Conservation (phyloP, 305 asterid species). For the Andrographis paniculata region DNA sequence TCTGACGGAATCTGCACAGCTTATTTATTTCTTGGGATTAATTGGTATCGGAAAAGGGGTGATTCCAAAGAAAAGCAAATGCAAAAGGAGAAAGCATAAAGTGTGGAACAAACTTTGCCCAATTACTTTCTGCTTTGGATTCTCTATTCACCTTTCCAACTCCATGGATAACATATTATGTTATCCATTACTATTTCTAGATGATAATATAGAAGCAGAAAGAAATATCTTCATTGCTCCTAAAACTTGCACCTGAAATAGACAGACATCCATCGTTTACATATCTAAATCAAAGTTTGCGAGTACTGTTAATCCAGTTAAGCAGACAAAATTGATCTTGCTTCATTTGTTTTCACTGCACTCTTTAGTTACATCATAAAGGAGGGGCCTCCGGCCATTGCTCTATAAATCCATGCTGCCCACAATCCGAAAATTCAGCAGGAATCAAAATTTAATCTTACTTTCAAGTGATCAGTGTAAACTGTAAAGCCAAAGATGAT, state of each 20-base stretch:
- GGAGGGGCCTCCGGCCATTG: constrained; percentile 12
- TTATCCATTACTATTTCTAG: too few relatives aligned
- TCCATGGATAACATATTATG: constrained; percentile 8
- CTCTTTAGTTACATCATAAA: too few relatives aligned
- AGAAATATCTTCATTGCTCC: too few relatives aligned
- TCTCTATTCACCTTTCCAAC: constrained; percentile 16
- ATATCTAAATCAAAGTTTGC: not conserved
- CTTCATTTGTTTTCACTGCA: constrained; percentile 5
- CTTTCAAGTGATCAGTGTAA: constrained; percentile 2
- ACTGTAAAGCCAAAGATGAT: constrained; percentile 5
- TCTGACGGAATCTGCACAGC: constrained; percentile 12
- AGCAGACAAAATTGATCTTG: too few relatives aligned
- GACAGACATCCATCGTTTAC: too few relatives aligned
- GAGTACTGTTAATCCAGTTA: too few relatives aligned
- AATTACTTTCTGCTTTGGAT: constrained; percentile 18
- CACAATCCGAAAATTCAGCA: constrained; percentile 5
- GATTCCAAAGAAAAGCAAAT: constrained; percentile 43
- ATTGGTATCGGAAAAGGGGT: constrained; percentile 28
- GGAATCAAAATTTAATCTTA: constrained; percentile 10
- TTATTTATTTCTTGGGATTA: constrained; percentile 42
- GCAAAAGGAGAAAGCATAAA: constrained; percentile 29
- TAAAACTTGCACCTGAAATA: too few relatives aligned
- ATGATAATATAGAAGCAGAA: too few relatives aligned
- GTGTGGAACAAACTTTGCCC: constrained; percentile 24
- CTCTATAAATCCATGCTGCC: constrained; percentile 16